Evolutionary conservation across 352 stramenopile species (phyloP), one percentile per base, ranked within the genome.

Genomic region (Phytophthora pluvialis): DNA sequence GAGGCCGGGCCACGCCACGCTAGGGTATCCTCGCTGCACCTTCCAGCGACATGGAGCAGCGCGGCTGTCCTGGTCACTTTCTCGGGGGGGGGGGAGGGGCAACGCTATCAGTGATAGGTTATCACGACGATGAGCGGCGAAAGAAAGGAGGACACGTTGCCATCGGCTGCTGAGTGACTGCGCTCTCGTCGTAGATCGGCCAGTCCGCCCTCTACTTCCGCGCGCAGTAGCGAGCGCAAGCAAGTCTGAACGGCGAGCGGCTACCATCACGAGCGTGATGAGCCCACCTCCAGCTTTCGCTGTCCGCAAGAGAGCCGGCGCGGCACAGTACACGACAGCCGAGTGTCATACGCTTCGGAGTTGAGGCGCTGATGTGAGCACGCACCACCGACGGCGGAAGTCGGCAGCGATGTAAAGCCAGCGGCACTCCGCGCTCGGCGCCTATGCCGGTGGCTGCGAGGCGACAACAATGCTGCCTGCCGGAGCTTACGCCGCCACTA

Each of bases 81-180:
- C 36, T 45, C 16, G 60, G 45, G 10, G 58, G 40, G n/a, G n/a
- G n/a, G n/a, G n/a, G n/a, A n/a, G n/a, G n/a, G 29, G 47, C n/a
- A 42, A 10, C 13, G 31, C 31, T 35, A 51, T 21, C 21, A 21
- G 1, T 21, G 21, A 21, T 21, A 43, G 3, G 16, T 31, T 70
- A 50, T 70, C 62, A 66, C n/a, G 47, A 66, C 55, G 62, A 70
- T 65, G 62, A 39, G 39, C 44, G 44, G 28, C 26, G 44, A 18
- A 31, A 12, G 38, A 28, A 2, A 21, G 21, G 21, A 21, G 31
- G 31, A 3, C 7, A 35, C 31, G 7, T 35, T 35, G 39, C 18
- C 25, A 16, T 31, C 43, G 42, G 31, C 18, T 5, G 52, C 8
- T 11, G 50, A 38, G 11, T 38, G 35, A 18, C 5, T n/a, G n/a